Base-by-base conservation (phyloP, 2,329 filamentous ascomycete species). In the Ceratocystis destructans region DNA sequence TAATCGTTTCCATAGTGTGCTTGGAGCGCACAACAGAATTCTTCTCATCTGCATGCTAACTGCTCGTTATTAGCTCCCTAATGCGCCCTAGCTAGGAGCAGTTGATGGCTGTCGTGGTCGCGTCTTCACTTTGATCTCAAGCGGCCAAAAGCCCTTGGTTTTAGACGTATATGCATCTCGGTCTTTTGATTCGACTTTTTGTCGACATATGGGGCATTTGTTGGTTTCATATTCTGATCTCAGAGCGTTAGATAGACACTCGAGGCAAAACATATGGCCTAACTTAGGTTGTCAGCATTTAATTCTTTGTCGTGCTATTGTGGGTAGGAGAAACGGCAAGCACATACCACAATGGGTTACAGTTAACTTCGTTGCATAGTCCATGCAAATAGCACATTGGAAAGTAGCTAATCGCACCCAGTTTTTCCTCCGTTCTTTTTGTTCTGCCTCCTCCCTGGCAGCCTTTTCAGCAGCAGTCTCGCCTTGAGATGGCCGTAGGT, bases 371-470 rank as follows among this genome's bases (percentile, higher is more conserved):
- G 79, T 80, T 31, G 78, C 80, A 68, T 83, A 78, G 68, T 87
- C 85, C 82, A 87, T 84, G 74, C 85, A 87, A 67, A 87, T 87
- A 55, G 84, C 83, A 69, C 85, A 87, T 73, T 87, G 82, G 61
- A 86, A 84, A 3, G 77, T 76, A 57, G 78, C 76, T 17, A 87
- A 73, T 72, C 82, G 83, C 71, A 78, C 73, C 63, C 74, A 67
- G 37, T 77, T 10, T 79, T 81, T 63, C 66, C 66, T 46, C 82
- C 80, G 62, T 77, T 75, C 65, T 79, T 76, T 10, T 77, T 77
- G 68, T 77, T 75, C 66, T 12, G 48, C 64, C 66, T 63, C 61
- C 22, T 66, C 59, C 20, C 28, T 44, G 2, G 59, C 62, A 15
- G 45, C 55, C 20, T 67, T 59, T 45, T 67, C 65, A 33, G 48